Base-by-base conservation (phyloP, 2,329 filamentous ascomycete genomes). In the Hypoxylon sp. region DNA sequence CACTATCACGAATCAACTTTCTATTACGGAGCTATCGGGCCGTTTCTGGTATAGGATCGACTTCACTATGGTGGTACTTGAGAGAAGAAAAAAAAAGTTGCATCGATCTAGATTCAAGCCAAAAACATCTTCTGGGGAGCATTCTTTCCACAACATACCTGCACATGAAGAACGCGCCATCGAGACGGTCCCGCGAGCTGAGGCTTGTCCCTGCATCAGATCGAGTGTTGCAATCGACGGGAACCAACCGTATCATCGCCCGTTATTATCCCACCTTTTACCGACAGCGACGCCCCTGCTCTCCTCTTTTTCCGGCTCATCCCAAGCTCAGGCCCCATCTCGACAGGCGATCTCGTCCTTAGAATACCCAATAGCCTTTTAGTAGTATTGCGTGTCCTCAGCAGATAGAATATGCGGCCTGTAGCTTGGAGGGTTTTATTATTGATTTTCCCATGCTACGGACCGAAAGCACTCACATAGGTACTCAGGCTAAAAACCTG, bases 201-300 rank as follows among this genome's bases (percentile, higher is more conserved):
- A 66, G 39, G 42, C 60, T 33, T 60, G 66, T 63, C 39, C 63
- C 68, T 68, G 67, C 68, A 70, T 70, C 57, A 70, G 65, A 65
- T 68, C 65, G 55, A 65, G 67, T 44, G 70, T 68, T 62, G 52
- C 66, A 59, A 73, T 69, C 48, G 56, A 50, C 60, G 52, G 67
- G 67, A 70, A 68, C 68, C 68, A 74, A 71, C 72, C 58, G 60
- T 63, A 61, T 68, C 67, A 57, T 67, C 63, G 65, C 56, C 50
- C 62, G 64, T 63, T 70, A 70, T 71, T 73, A 69, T 54, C 59
- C 58, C 55, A 69, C 33, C 68, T 74, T 74, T 73, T 75, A 74
- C 72, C 74, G 71, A 72, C 63, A 68, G 48, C 55, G 60, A 54
- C 26, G 24, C 58, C 67, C 71, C 67, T 67, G 33, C 35, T 39